phyloP scores from a whole-genome alignment of 192 early-diverging fungal genomes.

The Rhizophagus prolifer region DNA sequence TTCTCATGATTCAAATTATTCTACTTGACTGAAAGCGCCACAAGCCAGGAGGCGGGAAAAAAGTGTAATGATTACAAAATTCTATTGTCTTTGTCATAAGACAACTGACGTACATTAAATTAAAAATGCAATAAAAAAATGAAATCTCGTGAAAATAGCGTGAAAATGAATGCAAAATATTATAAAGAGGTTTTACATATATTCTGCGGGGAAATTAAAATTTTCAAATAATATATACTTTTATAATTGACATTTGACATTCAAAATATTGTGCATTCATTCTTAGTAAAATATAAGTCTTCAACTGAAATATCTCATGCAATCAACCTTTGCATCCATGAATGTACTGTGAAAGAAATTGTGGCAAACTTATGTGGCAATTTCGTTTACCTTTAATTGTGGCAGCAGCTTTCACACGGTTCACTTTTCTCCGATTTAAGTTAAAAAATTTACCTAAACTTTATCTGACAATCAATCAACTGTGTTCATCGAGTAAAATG shows the following conservation, averaged over 20 bases:
- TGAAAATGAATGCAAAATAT: slow-evolving; percentile 9
- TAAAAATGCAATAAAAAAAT: background rate
- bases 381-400: background rate
- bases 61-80: background rate
- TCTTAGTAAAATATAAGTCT: background rate
- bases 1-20: background rate
- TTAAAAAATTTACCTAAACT: too few relatives aligned
- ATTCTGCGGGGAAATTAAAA: background rate
- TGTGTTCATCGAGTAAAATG: too few relatives aligned
- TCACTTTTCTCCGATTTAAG: too few relatives aligned
- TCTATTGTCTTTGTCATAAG: background rate
- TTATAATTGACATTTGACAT: background rate
- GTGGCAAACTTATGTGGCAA: background rate
- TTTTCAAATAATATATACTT: background rate
- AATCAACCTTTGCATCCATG: background rate
- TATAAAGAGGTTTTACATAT: background rate
- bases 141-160: slow-evolving; percentile 21
- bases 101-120: background rate
- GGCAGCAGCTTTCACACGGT: background rate
- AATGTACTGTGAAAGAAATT: background rate
- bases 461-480: too few relatives aligned
- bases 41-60: background rate
- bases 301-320: background rate
- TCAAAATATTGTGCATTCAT: background rate
- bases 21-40: background rate